Conservation (phyloP, 169 alveolate genomes). For the Babesia ovis region DNA sequence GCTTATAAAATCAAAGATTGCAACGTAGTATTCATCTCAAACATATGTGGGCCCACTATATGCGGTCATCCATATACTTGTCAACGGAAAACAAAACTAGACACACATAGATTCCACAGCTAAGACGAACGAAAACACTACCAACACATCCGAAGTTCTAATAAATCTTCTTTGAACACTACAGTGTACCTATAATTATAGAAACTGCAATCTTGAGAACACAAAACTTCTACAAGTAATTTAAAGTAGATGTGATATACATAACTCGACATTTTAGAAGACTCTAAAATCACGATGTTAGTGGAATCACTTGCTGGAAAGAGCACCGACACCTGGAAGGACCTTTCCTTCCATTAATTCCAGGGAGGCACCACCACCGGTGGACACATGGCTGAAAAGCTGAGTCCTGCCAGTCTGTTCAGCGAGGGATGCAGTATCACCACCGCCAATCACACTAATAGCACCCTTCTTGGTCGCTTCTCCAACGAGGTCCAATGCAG, state of each 20-base stretch:
- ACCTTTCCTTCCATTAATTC: conserved; percentile 97
- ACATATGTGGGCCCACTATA: too few species aligned
- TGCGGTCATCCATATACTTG: too few species aligned
- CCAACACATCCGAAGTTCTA: too few species aligned
- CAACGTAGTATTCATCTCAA: too few species aligned
- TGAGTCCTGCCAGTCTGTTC: conserved; percentile 82
- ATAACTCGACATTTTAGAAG: background rate
- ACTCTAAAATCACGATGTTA: background rate
- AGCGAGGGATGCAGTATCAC: conserved; percentile 94
- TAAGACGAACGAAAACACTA: too few species aligned
- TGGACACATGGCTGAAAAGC: conserved; percentile 93
- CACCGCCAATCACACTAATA: conserved; percentile 93
- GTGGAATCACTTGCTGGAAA: conserved; percentile 66
- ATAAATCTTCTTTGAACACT: too few species aligned
- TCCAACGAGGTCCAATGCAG: conserved; percentile 84
- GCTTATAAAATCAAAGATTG: too few species aligned
- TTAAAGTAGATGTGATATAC: background rate
- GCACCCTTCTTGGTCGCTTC: conserved; percentile 92
- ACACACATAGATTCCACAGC: too few species aligned
- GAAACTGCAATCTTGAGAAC: background rate
- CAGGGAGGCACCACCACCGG: conserved; percentile 99
- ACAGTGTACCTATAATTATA: background rate
- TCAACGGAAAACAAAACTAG: too few species aligned
- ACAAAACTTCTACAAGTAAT: background rate
- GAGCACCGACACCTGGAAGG: conserved; percentile 94